Percentiles rank a stretch among this genome's conserved stretches.
These are phyloP conservation scores for Vanrija pseudolonga DNA, from an alignment of 1,284 basidiomycete species.

Conservation along the genomic window DNA sequence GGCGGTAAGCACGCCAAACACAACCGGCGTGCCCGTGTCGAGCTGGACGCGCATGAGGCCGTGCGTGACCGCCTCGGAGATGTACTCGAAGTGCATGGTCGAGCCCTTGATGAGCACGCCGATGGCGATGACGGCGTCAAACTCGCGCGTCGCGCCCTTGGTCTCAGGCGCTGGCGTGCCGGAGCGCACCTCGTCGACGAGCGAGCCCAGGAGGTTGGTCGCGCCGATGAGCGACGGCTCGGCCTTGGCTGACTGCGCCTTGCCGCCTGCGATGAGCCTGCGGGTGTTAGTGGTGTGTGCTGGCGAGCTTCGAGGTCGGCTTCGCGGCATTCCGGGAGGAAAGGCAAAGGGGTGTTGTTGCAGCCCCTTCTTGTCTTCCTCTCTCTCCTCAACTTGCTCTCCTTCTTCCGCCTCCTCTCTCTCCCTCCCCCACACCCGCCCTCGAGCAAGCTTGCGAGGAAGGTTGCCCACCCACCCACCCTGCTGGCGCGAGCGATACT, in stretches of 20 bases:
- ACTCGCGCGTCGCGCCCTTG: constrained; percentile 60
- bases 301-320: too few relatives aligned
- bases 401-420: too few relatives aligned
- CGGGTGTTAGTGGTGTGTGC: neutral
- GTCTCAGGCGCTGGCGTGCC: constrained; percentile 49
- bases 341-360: too few relatives aligned
- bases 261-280: constrained; percentile 47
- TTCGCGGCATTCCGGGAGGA: too few relatives aligned
- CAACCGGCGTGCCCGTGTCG: constrained; percentile 89
- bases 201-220: constrained; percentile 57
- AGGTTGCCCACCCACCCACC: too few relatives aligned
- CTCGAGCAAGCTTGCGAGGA: too few relatives aligned
- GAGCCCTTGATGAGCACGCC: constrained; percentile 96
- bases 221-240: constrained; percentile 45
- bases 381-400: too few relatives aligned
- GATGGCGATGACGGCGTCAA: constrained; percentile 93
- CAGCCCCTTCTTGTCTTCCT: too few relatives aligned
- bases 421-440: too few relatives aligned
- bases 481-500: too few relatives aligned
- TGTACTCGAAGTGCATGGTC: constrained; percentile 99
- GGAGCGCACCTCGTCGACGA: constrained; percentile 59
- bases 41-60: constrained; percentile 91
- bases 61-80: constrained; percentile 85
- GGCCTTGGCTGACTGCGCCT: constrained; percentile 42
- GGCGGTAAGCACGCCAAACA: constrained; percentile 93